These are phyloP conservation scores for Kodamaea laetipori DNA, from an alignment of 805 yeast species.

Conservation along the genomic window DNA sequence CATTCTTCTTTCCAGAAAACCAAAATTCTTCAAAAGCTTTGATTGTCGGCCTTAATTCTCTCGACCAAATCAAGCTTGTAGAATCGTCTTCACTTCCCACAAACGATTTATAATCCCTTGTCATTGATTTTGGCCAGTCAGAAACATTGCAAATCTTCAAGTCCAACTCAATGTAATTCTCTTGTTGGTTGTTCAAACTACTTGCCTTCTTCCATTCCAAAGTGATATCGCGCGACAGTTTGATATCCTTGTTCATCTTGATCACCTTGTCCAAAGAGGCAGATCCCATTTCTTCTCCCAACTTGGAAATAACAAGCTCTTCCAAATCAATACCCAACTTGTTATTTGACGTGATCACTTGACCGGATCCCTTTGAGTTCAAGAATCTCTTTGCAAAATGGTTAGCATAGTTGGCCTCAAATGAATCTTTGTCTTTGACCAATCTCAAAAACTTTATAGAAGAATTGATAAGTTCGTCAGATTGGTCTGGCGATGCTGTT, in stretches of 20 bases:
- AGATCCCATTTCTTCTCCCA: conserved; percentile 77
- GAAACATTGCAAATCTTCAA: conserved; percentile 45
- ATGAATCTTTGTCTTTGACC: conserved; percentile 79
- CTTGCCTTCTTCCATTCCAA: conserved; percentile 37
- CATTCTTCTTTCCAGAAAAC: conserved; percentile 41
- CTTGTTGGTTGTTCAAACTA: conserved; percentile 12
- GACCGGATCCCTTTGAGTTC: conserved; percentile 33
- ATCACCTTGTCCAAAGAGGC: conserved; percentile 78
- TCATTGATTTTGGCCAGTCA: conserved; percentile 50
- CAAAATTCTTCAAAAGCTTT: conserved; percentile 44
- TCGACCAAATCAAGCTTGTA: conserved; percentile 40
- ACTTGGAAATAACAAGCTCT: conserved; percentile 61
- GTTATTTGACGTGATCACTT: conserved; percentile 28
- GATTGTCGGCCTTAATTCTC: conserved; percentile 38
- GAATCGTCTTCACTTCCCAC: conserved; percentile 21
- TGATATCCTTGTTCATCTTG: conserved; percentile 84
- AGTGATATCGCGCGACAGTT: conserved; percentile 43
- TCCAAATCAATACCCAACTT: conserved; percentile 60
- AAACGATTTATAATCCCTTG: conserved; percentile 42
- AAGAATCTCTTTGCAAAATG: conserved; percentile 80
- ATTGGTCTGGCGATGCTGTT: conserved; percentile 18
- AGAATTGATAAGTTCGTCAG: conserved; percentile 48
- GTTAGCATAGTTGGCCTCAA: conserved; percentile 80
- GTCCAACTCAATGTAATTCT: conserved; percentile 34
- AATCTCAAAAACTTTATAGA: conserved; percentile 66